phyloP scores from a whole-genome alignment of 441 rosid species.

The Adansonia rubrostipa region DNA sequence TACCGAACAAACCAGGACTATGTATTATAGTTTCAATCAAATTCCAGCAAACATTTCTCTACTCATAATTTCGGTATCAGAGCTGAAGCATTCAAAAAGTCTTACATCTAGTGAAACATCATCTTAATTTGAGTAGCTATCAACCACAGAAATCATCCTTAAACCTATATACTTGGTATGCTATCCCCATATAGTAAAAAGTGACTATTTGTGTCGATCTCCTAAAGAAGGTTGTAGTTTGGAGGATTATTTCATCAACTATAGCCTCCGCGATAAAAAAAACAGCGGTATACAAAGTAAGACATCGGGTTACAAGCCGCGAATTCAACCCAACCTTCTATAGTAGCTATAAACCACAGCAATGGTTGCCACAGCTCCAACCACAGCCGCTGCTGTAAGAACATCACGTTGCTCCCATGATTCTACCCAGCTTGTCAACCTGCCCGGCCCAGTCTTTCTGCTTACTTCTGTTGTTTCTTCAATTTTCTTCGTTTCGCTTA shows the following conservation, averaged over 20 bases:
- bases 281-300: slow-evolving; percentile 14
- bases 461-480: slow-evolving; percentile 23
- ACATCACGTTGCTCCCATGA: slow-evolving; percentile 58
- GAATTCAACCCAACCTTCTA: slow-evolving; percentile 55
- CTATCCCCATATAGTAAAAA: slow-evolving; percentile 17
- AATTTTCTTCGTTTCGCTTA: slow-evolving; percentile 40
- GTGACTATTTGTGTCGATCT: slow-evolving; percentile 25
- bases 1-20: neutral
- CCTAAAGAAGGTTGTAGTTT: slow-evolving; percentile 25
- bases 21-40: neutral
- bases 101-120: slow-evolving; percentile 9
- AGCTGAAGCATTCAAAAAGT: slow-evolving; percentile 2
- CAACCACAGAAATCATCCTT: slow-evolving; percentile 17
- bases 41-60: slow-evolving; percentile 15
- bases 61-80: neutral
- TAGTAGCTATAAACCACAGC: slow-evolving; percentile 62
- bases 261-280: slow-evolving; percentile 28
- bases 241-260: slow-evolving; percentile 40
- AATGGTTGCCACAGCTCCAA: slow-evolving; percentile 64
- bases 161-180: slow-evolving; percentile 24
- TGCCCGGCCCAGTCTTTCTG: slow-evolving; percentile 35
- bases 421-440: slow-evolving; percentile 45
- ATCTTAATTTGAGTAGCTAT: slow-evolving; percentile 2
- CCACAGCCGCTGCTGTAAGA: slow-evolving; percentile 55
- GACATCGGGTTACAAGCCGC: slow-evolving; percentile 21